These are phyloP conservation scores for Sordariomycetes sp. DNA, from an alignment of 2,329 filamentous ascomycete genomes.

Conservation along the genomic window DNA sequence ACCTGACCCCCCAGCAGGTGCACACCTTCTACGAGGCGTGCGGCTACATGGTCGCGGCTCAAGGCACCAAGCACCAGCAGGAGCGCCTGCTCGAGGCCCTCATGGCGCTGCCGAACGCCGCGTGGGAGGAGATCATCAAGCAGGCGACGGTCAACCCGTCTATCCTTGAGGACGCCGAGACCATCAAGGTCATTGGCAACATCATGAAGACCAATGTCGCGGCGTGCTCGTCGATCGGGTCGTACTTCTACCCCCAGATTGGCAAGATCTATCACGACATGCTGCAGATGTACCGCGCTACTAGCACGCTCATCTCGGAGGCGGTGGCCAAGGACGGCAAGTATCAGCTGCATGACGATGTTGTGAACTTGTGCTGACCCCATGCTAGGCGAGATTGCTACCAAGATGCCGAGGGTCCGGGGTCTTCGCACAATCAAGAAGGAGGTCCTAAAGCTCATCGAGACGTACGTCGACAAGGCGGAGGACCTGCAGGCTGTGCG, in stretches of 20 bases:
- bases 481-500: constrained; percentile 92
- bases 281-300: constrained; percentile 97
- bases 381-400: constrained; percentile 68
- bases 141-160: constrained; percentile 74
- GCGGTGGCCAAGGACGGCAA: constrained; percentile 45
- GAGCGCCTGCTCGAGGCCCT: constrained; percentile 83
- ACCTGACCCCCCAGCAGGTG: constrained; percentile 90
- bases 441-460: constrained; percentile 95
- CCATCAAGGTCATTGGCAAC: constrained; percentile 97
- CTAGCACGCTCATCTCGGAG: constrained; percentile 92
- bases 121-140: constrained; percentile 91
- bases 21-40: constrained; percentile 99
- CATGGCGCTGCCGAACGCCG: constrained; percentile 85
- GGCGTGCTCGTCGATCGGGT: constrained; percentile 91
- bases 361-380: neutral
- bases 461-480: constrained; percentile 95
- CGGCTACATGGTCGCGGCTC: constrained; percentile 97
- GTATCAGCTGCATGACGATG: neutral
- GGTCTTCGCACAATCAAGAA: constrained; percentile 97
- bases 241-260: constrained; percentile 97
- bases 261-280: constrained; percentile 96
- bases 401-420: constrained; percentile 93
- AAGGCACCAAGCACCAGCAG: constrained; percentile 88
- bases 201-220: constrained; percentile 99
- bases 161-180: constrained; percentile 82